Evolutionary conservation across 129 eudicot genomes (phyloP).

Genomic region (Solidago caesia): DNA sequence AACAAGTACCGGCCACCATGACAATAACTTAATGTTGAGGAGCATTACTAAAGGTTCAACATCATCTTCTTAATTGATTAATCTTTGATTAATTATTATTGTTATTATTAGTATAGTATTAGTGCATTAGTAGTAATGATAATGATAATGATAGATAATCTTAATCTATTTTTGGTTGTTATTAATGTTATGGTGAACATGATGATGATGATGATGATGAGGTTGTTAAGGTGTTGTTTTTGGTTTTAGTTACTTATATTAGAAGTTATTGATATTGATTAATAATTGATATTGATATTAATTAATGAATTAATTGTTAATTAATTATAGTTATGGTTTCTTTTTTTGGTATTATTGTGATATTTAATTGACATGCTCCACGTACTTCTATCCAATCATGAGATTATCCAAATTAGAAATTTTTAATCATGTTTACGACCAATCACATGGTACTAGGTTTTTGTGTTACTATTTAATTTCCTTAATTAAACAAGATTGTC

Average conservation of each 20-base stretch:
- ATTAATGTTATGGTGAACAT: conserved; percentile 20
- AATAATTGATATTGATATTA: background rate
- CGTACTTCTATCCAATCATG: conserved; percentile 35
- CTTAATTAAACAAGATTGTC: background rate
- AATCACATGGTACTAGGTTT: conserved; percentile 27
- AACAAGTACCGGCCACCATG: background rate
- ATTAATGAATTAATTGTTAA: background rate
- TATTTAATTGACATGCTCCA: conserved; percentile 7
- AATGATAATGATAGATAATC: conserved; percentile 3
- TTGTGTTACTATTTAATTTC: background rate
- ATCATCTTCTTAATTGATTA: conserved; percentile 50
- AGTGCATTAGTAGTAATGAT: background rate
- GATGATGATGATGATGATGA: background rate
- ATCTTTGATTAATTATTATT: conserved; percentile 4
- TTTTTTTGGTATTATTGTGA: conserved; percentile 8
- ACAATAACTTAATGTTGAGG: background rate
- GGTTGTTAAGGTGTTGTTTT: conserved; percentile 13
- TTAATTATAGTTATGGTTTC: background rate
- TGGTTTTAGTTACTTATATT: conserved; percentile 23
- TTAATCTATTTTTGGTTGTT: conserved; percentile 4
- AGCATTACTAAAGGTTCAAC: conserved; percentile 54
- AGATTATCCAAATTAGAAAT: conserved; percentile 28
- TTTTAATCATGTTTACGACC: conserved; percentile 32
- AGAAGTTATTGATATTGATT: conserved; percentile 27
- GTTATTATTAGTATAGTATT: background rate